Base-by-base conservation (phyloP, 2,329 filamentous ascomycete species). In the Penicillium sp. region DNA sequence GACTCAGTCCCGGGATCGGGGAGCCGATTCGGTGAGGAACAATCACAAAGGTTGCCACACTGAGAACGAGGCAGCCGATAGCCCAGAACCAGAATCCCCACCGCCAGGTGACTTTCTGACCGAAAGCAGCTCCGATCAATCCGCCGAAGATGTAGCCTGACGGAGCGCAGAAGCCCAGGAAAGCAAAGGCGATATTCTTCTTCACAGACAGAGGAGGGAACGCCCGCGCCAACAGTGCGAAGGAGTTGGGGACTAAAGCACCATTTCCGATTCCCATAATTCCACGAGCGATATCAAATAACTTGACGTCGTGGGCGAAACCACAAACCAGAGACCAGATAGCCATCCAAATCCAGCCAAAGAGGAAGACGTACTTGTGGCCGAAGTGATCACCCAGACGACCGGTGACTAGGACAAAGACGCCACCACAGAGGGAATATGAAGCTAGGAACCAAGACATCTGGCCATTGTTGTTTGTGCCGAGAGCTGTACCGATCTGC, bases 301-400 rank as follows among this genome's bases (percentile, higher is more conserved):
- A 55, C 9, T 60, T 57, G n/a, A 62, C 54, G 29, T 56, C 55
- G 2, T 77, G 72, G 38, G 72, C 71, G 22, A 78, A 70, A 3
- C 79, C 81, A 5, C 74, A 74, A 26, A 81, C 64, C 16, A 79
- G 57, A 14, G 77, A 79, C 74, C 76, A 81, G 1, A 81, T 37
- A 1, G 72, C 76, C 57, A 81, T 80, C 79, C 80, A 82, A 37
- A 69, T 46, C 57, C 76, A 82, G 0, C 80, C 81, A 31, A 79
- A 66, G 24, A 82, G 63, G 55, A 82, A 74, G 56, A 82, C 72
- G 4, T 65, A 70, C 65, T 80, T 81, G 64, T 80, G 77, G 7
- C 80, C 81, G 55, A 77, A 81, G 31, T 81, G 58, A 64, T 82
- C 79, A 13, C 80, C 80, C 3, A 81, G 71, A 3, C 79, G 73